Base-by-base conservation (phyloP, 148 eudicot species). In the Silene conica region DNA sequence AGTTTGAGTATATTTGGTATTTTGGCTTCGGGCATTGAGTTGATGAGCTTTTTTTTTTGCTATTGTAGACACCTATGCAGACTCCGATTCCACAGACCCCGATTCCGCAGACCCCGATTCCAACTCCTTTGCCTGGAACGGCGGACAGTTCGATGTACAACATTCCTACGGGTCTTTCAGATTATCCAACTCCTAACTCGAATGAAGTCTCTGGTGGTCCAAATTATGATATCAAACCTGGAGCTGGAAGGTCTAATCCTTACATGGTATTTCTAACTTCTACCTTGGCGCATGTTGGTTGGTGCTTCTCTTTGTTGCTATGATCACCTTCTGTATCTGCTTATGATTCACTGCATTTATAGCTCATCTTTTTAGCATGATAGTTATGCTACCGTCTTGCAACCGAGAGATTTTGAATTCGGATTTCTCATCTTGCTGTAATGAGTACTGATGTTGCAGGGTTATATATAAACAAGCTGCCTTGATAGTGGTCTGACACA, bases 111-210 rank as follows among this genome's bases (percentile, higher is more conserved):
- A 93, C 98, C 67, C 97, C 98, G 4, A 81, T 88, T 70, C 97
- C 83, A 71, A 93, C 98, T 34, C 98, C 96, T 67, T 67, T 89
- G 58, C 91, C 98, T 15, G 97, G 95, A 58, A 89, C 90, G 8
- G 85, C 79, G 26, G 98, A 94, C 75, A 88, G 79, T 83, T 86
- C 96, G n/a, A 73, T 83, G 80, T 94, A 81, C 62, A 94, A 89
- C 75, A 90, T 88, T 67, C 92, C 93, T 56, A 88, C 96, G 38
- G 96, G 92, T 21, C 89, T 89, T 20, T 84, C 77, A 60, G 97
- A 91, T 64, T 91, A 89, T 82, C 63, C 93, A 62, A 67, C 95
- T 75, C 83, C 83, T 21, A 63, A 18, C 63, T 72, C 85, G 11
- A 74, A 84, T 75, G 88, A 88, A 45, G 80, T 73, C 72, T 82